phyloP scores from a whole-genome alignment of 2,329 filamentous ascomycete genomes.

The Fusarium torulosum region DNA sequence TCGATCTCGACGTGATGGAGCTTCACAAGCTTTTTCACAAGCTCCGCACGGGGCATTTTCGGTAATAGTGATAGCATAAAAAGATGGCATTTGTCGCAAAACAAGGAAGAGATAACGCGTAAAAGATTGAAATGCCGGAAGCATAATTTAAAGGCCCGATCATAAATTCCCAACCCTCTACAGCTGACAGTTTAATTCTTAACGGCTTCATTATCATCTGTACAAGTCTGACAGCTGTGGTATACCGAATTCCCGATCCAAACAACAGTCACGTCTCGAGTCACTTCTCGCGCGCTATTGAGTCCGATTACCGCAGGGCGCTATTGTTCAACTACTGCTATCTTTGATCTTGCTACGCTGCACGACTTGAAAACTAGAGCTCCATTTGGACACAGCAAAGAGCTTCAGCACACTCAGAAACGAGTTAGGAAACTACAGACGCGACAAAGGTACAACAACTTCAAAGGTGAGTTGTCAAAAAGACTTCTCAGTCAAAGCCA shows the following conservation, averaged over 20 bases:
- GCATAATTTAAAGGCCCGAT: constrained; percentile 22
- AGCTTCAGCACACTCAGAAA: constrained; percentile 16
- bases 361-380: constrained; percentile 4
- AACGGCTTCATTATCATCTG: constrained; percentile 15
- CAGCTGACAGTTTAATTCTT: constrained; percentile 15
- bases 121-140: constrained; percentile 10
- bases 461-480: constrained; percentile 24
- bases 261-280: constrained; percentile 4
- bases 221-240: constrained; percentile 7
- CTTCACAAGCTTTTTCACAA: constrained; percentile 44
- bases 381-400: constrained; percentile 6
- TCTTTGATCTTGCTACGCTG: background rate
- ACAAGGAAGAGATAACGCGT: constrained; percentile 8
- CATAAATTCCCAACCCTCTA: constrained; percentile 4
- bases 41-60: constrained; percentile 31
- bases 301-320: constrained; percentile 4
- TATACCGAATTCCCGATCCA: constrained; percentile 9
- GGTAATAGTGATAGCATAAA: constrained; percentile 39
- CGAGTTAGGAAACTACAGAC: constrained; percentile 14
- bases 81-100: constrained; percentile 28
- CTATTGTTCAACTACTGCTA: constrained; percentile 1
- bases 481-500: constrained; percentile 1
- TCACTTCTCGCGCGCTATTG: constrained; percentile 3
- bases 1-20: constrained; percentile 29
- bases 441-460: constrained; percentile 21